phyloP scores from a whole-genome alignment of 345 rosid species.

The Tarenaya hassleriana region DNA sequence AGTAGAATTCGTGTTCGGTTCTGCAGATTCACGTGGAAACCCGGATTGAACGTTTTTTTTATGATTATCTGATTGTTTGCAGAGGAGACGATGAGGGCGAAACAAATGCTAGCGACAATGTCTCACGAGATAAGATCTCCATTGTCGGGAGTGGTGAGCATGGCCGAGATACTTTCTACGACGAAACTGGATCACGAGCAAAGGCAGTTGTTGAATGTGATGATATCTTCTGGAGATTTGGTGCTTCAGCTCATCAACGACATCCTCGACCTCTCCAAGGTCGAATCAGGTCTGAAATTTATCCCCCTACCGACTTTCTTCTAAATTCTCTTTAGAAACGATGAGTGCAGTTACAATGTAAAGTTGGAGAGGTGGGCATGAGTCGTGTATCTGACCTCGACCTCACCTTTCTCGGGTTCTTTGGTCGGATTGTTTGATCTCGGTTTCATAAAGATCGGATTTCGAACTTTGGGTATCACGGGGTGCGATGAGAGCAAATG shows the following conservation, averaged over 20 bases:
- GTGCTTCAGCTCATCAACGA: conserved; percentile 93
- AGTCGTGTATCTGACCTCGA: no score
- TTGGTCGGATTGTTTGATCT: no score
- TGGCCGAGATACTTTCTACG: conserved; percentile 88
- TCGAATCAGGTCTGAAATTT: conserved; percentile 65
- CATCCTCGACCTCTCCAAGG: conserved; percentile 96
- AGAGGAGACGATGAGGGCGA: conserved; percentile 99
- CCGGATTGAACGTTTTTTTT: not conserved
- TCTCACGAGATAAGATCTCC: conserved; percentile 98
- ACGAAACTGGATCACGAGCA: conserved; percentile 77
- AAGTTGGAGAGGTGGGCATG: no score
- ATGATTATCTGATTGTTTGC: conserved; percentile 13
- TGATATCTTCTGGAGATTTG: conserved; percentile 95
- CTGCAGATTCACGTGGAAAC: no score
- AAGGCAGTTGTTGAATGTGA: conserved; percentile 63
- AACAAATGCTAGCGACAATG: conserved; percentile 97
- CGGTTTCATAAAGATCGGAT: no score
- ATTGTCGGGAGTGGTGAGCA: conserved; percentile 83
- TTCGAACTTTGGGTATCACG: no score
- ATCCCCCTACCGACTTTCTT: not conserved
- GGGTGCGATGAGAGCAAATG: no score
- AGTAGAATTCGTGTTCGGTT: no score
- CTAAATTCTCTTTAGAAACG: conserved; percentile 14
- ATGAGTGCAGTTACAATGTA: no score
- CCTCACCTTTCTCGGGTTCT: no score